Conservation (phyloP, 306 rosid species). For the peach (Prunus persica) region DNA sequence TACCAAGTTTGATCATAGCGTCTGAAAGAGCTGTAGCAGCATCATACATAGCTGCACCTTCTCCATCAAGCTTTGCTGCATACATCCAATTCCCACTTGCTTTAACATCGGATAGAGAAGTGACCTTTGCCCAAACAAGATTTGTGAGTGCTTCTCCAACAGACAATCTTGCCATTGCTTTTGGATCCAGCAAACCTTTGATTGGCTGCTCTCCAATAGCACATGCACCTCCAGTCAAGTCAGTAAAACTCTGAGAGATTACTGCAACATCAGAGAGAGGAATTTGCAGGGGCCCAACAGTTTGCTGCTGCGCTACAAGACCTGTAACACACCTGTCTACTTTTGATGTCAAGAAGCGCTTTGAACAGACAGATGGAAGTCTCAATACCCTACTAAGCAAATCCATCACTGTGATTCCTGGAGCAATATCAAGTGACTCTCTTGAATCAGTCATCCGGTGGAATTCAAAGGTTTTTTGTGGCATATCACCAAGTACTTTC, state of each 20-base stretch:
- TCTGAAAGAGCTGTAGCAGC: slow-evolving; percentile 74
- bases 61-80: slow-evolving; percentile 93
- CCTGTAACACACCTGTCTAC: slow-evolving; percentile 87
- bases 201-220: slow-evolving; percentile 90
- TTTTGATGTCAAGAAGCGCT: slow-evolving; percentile 71
- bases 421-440: slow-evolving; percentile 79
- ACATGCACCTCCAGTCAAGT: slow-evolving; percentile 81
- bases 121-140: slow-evolving; percentile 90
- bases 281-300: slow-evolving; percentile 88
- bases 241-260: slow-evolving; percentile 68
- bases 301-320: slow-evolving; percentile 91
- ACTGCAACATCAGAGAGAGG: slow-evolving; percentile 88
- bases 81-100: slow-evolving; percentile 97
- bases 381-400: slow-evolving; percentile 75
- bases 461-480: slow-evolving; percentile 67
- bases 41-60: slow-evolving; percentile 91
- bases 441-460: slow-evolving; percentile 43
- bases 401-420: slow-evolving; percentile 55
- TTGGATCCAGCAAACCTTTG: slow-evolving; percentile 82
- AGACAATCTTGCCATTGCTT: slow-evolving; percentile 93
- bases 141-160: slow-evolving; percentile 96
- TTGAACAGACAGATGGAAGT: slow-evolving; percentile 82
- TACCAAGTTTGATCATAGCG: slow-evolving; percentile 84
- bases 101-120: slow-evolving; percentile 83
- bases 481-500: slow-evolving; percentile 95